Evolutionary conservation across 805 yeast species (phyloP), one percentile per base, ranked within the genome.

Genomic region (Candida orba): DNA sequence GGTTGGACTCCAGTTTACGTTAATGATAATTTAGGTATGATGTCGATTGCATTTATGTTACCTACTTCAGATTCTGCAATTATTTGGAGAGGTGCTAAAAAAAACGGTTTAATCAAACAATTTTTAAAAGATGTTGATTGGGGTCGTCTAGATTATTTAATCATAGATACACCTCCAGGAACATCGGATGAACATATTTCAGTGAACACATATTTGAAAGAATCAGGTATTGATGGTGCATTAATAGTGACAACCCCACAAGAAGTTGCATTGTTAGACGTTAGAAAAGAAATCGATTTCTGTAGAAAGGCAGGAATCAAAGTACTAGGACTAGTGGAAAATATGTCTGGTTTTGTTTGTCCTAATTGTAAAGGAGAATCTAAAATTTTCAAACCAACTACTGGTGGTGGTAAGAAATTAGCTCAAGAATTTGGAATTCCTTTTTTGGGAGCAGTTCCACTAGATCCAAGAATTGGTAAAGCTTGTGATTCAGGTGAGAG

Each of bases 1-100:
- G 99, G 99, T 0, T 89, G 96, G 95, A 80, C 95, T 0, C 99
- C 99, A 0, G 96, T 93, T 1, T 93, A 93, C 57, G 95, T 90
- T 0, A 86, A 90, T 10, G 99, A 93, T 58, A 93, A 93, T 63
- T 67, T 93, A 47, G 98, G 97, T 1, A 78, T 93, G 67, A 89
- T 93, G 93, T 84, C 95, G 39, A 91, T 93, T 40, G 95, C 90
- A 35, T 93, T 84, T 60, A 85, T 91, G 95, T 72, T 91, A 34
- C 99, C 98, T 1, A 87, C 86, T 57, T 80, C 79, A 27, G 97
- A 91, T 61, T 79, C 95, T 30, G 97, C 99, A 0, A 79, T 93
- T 41, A 91, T 93, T 35, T 93, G 99, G 99, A 73, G 98, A 57
- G 98, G 98, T 6, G 81, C 88, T n/a, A 93, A 93, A 68, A 93